Evolutionary conservation across 345 rosid species (phyloP).

Genomic region (Populus ilicifolia): DNA sequence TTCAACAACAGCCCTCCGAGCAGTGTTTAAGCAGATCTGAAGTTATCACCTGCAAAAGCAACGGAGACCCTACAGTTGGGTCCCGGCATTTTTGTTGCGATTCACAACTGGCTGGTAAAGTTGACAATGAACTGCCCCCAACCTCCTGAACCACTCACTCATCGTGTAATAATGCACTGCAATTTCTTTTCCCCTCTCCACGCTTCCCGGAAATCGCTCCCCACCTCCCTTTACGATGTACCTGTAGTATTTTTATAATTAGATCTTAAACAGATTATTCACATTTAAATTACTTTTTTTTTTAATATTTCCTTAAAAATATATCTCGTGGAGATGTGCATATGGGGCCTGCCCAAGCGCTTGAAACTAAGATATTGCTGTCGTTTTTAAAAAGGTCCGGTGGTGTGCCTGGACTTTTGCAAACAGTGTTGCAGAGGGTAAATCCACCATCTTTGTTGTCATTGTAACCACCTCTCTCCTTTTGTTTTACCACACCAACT

Average conservation of each 20-base stretch:
- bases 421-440: no score
- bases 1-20: no score
- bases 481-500: background rate
- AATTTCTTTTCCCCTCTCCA: no score
- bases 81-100: background rate
- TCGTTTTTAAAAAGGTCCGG: background rate
- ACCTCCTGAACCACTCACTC: no score
- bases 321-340: background rate
- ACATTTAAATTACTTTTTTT: no score
- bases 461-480: background rate
- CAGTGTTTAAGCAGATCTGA: no score
- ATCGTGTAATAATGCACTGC: no score
- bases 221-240: no score
- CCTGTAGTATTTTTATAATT: no score
- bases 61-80: background rate
- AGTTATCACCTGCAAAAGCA: background rate
- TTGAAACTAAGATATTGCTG: background rate
- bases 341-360: background rate
- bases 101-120: background rate
- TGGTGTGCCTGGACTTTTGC: background rate
- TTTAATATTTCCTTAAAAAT: no score
- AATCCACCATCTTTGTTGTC: background rate
- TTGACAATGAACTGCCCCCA: background rate
- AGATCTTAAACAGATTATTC: no score
- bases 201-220: no score